Evolutionary conservation across 768 basidiomycete species (phyloP), one percentile per base, ranked within the genome.

Genomic region (Mycena sanguinolenta): DNA sequence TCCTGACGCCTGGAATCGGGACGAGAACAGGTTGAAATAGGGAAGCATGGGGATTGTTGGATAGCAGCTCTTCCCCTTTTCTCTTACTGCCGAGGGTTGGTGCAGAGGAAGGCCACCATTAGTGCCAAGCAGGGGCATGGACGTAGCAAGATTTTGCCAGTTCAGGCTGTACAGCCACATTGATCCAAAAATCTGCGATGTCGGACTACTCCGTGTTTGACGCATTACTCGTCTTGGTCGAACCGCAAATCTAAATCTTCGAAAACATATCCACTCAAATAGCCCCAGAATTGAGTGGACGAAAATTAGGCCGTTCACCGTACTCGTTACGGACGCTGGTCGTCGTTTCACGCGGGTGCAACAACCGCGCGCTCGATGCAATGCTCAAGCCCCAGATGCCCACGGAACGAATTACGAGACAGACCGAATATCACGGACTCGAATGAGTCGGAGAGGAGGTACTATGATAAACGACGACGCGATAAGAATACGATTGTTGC

Each of bases 21-120:
- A 91, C 72, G 57, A 85, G 86, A 62, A 91, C 75, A 39, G 90
- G 87, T 52, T 87, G 80, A 25, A 88, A 84, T 90, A 89, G 90
- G 50, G 80, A 63, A 70, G 77, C 50, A 75, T 63, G 59, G 32
- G 55, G 21, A 58, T 57, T 70, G 72, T 74, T 50, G 57, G 52
- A 63, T 77, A 75, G 70, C 78, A 75, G 69, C 79, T 82, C 79
- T 42, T n/a, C n/a, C 81, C 78, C 74, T 85, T 86, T 67, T 85
- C 85, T 74, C 83, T 83, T 38, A 82, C 76, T 39, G 83, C 81
- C 30, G 81, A 85, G 54, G 82, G 82, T 30, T 44, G 44, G 72
- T 84, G 83, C 49, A 81, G 82, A 44, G 86, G 86, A 34, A 88
- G 81, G 39, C 80, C 77, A 55, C 78, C 79, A 74, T 76, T 77